Base-by-base conservation (phyloP, 73 alveolate species). In the Durusdinium trenchii region DNA sequence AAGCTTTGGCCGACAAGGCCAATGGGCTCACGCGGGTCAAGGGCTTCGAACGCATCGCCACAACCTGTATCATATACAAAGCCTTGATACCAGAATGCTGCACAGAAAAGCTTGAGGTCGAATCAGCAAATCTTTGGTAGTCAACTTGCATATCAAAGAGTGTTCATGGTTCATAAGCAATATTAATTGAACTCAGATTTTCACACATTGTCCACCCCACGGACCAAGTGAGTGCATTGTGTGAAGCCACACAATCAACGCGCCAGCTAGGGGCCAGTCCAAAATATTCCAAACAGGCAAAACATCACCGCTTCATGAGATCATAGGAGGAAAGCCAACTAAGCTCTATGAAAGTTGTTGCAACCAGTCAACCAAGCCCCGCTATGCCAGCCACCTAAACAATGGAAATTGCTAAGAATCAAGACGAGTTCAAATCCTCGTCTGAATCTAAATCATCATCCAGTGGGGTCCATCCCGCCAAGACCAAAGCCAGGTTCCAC, bases 261-360 rank as follows among this genome's bases (percentile, higher is more conserved):
- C n/a, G 84, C 84, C 40, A 38, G 84, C 84, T 51, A 38, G 84
- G 84, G 84, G 46, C 38, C 81, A 20, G 20, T 67, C n/a, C n/a
- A n/a, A n/a, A n/a, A n/a, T n/a, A n/a, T n/a, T n/a, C n/a, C n/a
- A n/a, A n/a, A n/a, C n/a, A n/a, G n/a, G n/a, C n/a, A n/a, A n/a
- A n/a, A n/a, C n/a, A n/a, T n/a, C n/a, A n/a, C n/a, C n/a, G n/a
- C n/a, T n/a, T n/a, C n/a, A n/a, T n/a, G n/a, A n/a, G n/a, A n/a
- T n/a, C n/a, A n/a, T n/a, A n/a, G n/a, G n/a, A n/a, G n/a, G n/a
- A n/a, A n/a, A n/a, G n/a, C n/a, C n/a, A n/a, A n/a, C n/a, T n/a
- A n/a, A n/a, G n/a, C n/a, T 32, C 81, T 12, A 64, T 30, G n/a
- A 64, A 64, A 32, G 79, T 7, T 64, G 36, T 64, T 10, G 79